These are phyloP conservation scores for Meira nashicola DNA, from an alignment of 1,284 basidiomycete genomes.

Conservation along the genomic window DNA sequence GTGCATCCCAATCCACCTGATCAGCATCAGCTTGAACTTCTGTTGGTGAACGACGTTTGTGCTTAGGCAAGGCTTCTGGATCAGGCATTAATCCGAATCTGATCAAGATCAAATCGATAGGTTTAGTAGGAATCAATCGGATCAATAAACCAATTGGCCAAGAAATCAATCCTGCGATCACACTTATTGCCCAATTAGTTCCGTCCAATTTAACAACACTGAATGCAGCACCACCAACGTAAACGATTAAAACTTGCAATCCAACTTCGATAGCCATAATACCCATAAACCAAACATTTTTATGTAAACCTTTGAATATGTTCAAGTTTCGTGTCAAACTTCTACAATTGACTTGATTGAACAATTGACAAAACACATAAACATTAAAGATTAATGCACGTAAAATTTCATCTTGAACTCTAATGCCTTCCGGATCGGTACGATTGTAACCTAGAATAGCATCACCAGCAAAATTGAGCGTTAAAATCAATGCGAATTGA, in stretches of 20 bases:
- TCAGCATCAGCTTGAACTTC: conserved; percentile 10
- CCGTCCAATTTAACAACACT: conserved; percentile 68
- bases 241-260: conserved; percentile 81
- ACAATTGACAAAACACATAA: conserved; percentile 75
- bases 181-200: conserved; percentile 86
- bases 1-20: conserved; percentile 64
- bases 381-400: conserved; percentile 85
- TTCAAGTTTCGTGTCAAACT: conserved; percentile 80
- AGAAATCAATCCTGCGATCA: conserved; percentile 78
- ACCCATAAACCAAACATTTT: conserved; percentile 79
- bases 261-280: conserved; percentile 82
- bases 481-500: conserved; percentile 75
- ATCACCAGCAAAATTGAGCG: conserved; percentile 81
- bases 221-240: conserved; percentile 86
- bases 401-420: conserved; percentile 52
- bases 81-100: conserved; percentile 65
- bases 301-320: conserved; percentile 75
- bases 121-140: conserved; percentile 74
- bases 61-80: conserved; percentile 63
- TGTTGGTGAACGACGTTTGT: background rate
- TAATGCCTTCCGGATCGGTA: conserved; percentile 49
- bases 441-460: conserved; percentile 60
- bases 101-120: conserved; percentile 71
- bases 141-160: conserved; percentile 81
- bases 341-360: conserved; percentile 85